Evolutionary conservation across 108 stramenopile species (phyloP), one percentile per base, ranked within the genome.

Genomic region (Phaeodactylum tricornutum): DNA sequence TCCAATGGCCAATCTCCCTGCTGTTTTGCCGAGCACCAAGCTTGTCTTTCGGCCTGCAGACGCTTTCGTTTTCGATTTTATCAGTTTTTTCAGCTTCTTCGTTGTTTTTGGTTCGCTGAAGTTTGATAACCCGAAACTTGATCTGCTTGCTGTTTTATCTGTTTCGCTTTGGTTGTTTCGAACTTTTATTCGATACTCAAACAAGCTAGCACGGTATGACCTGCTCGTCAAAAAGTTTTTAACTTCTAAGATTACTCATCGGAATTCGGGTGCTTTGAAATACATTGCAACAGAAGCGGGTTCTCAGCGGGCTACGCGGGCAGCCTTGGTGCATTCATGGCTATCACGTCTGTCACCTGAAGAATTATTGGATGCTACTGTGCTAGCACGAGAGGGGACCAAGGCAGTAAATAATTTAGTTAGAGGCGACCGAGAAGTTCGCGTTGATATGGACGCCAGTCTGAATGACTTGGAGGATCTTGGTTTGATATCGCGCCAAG

Each of bases 151-250:
- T 23, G 23, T 81, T 16, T 67, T 91, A 19, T 77, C 81, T 5
- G 62, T 86, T 14, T 45, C 62, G 3, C 49, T 76, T 7, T 86
- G 79, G 79, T 49, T 69, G 11, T 30, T 86, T 17, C 66, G 84
- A 25, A 79, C 80, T 6, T 63, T 86, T 50, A 59, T 91, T 59
- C 79, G 84, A 19, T 86, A 91, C 50, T 67, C 65, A 14, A 91
- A 91, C 51, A 86, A 81, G 41, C 61, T 79, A 56, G 89, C 89
- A 22, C 49, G 89, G 6, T 91, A 91, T 43, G 81, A 91, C 47
- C 50, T 91, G 44, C 38, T 91, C 16, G 89, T 91, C 21, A 86
- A 91, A 38, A 86, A 61, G 22, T 91, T 91, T 28, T 55, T 91
- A 24, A 91, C 81, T 3, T 68, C 73, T 15, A 86, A 86, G 55